phyloP scores from a whole-genome alignment of 352 stramenopile genomes.

The Phytophthora capsici region DNA sequence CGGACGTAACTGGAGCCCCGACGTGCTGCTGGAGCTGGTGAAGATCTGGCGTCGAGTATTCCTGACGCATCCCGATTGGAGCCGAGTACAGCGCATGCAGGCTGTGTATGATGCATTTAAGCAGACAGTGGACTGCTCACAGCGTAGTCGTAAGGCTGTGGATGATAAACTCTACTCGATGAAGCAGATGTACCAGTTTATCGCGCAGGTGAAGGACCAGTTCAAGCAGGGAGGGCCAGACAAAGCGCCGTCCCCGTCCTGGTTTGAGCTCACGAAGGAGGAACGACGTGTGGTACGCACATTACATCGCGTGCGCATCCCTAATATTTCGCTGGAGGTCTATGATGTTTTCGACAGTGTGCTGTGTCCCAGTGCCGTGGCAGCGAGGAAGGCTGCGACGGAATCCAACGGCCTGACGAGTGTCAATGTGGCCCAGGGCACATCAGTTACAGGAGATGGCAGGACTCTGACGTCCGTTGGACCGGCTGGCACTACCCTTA shows the following conservation, averaged over 20 bases:
- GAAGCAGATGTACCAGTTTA: constrained; percentile 82
- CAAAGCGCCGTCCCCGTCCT: constrained; percentile 40
- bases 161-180: constrained; percentile 74
- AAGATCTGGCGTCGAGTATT: constrained; percentile 60
- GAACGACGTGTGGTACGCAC: constrained; percentile 57
- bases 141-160: constrained; percentile 62
- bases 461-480: not conserved
- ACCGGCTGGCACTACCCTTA: not conserved
- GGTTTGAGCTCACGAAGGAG: constrained; percentile 67
- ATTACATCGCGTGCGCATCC: constrained; percentile 60
- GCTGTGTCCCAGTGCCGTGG: constrained; percentile 37
- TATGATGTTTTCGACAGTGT: constrained; percentile 65
- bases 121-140: constrained; percentile 46
- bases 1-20: constrained; percentile 60
- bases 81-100: constrained; percentile 51
- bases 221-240: constrained; percentile 37
- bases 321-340: constrained; percentile 64
- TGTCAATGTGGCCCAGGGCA: constrained; percentile 1
- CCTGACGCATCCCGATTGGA: constrained; percentile 41
- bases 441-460: not conserved
- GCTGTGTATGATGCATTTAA: constrained; percentile 62
- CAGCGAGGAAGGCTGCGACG: constrained; percentile 9
- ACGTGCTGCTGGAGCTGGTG: constrained; percentile 62
- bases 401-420: not conserved
- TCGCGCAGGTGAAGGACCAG: constrained; percentile 60